Evolutionary conservation across 768 basidiomycete genomes (phyloP).

Genomic region (Suillus decipiens): DNA sequence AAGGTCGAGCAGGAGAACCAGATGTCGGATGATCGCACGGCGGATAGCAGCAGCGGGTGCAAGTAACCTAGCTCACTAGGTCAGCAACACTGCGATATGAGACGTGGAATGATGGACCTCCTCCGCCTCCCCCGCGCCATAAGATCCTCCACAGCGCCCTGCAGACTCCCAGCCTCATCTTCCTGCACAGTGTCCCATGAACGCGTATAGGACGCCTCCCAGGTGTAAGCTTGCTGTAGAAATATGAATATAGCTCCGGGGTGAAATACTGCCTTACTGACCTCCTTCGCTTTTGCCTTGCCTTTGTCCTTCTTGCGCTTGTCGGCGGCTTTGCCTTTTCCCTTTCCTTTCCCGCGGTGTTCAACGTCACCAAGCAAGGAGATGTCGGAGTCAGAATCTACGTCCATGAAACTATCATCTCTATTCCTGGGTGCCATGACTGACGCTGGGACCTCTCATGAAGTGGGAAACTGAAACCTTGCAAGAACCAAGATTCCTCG

Average conservation of each 20-base stretch:
- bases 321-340: conserved; percentile 54
- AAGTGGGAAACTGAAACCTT: neutral
- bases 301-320: conserved; percentile 57
- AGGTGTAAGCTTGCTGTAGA: conserved; percentile 80
- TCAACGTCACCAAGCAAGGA: conserved; percentile 55
- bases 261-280: conserved; percentile 14
- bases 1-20: conserved; percentile 89
- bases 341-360: conserved; percentile 55
- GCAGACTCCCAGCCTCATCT: conserved; percentile 90
- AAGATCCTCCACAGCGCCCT: conserved; percentile 85
- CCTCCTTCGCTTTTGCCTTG: conserved; percentile 38
- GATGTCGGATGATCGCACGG: conserved; percentile 94
- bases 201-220: conserved; percentile 93
- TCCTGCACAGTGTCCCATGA: conserved; percentile 98
- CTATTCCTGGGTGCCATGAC: conserved; percentile 27
- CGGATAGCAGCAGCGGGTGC: conserved; percentile 87
- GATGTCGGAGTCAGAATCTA: conserved; percentile 74
- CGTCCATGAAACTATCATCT: conserved; percentile 46
- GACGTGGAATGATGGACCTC: conserved; percentile 49
- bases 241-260: neutral
- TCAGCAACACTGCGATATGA: conserved; percentile 14
- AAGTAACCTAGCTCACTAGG: conserved; percentile 54
- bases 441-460: neutral
- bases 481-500: too few species aligned
- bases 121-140: conserved; percentile 84